phyloP scores from a whole-genome alignment of 108 stramenopile genomes.

The Nannochloropsis gaditana region DNA sequence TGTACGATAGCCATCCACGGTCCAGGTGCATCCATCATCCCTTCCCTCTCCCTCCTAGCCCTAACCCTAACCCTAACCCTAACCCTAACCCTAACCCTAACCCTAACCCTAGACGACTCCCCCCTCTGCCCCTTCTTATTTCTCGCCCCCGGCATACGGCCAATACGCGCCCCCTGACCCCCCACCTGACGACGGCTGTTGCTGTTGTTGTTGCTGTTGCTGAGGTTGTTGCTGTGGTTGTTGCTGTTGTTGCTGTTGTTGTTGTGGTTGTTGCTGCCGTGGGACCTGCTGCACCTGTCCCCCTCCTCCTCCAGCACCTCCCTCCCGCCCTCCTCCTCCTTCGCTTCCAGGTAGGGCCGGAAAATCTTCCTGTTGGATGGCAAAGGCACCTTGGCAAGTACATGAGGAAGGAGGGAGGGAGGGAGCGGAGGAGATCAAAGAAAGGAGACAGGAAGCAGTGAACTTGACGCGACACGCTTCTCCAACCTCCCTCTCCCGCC shows the following conservation, averaged over 20 bases:
- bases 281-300: background rate
- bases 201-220: too few relatives aligned
- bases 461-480: background rate
- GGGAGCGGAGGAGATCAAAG: background rate
- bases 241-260: background rate
- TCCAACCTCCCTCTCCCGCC: background rate
- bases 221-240: too few relatives aligned
- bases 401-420: background rate
- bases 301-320: constrained; percentile 7
- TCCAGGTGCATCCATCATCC: background rate
- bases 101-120: background rate
- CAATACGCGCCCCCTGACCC: too few relatives aligned
- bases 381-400: constrained; percentile 24
- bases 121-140: background rate
- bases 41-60: background rate
- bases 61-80: background rate
- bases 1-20: too few relatives aligned
- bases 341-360: constrained; percentile 27
- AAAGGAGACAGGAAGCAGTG: background rate
- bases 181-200: too few relatives aligned
- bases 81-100: background rate
- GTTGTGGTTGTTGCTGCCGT: constrained; percentile 23
- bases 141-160: background rate
- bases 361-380: constrained; percentile 40
- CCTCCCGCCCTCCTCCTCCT: constrained; percentile 18